phyloP scores from a whole-genome alignment of 2,329 filamentous ascomycete species.

The Aspergillus piperis region DNA sequence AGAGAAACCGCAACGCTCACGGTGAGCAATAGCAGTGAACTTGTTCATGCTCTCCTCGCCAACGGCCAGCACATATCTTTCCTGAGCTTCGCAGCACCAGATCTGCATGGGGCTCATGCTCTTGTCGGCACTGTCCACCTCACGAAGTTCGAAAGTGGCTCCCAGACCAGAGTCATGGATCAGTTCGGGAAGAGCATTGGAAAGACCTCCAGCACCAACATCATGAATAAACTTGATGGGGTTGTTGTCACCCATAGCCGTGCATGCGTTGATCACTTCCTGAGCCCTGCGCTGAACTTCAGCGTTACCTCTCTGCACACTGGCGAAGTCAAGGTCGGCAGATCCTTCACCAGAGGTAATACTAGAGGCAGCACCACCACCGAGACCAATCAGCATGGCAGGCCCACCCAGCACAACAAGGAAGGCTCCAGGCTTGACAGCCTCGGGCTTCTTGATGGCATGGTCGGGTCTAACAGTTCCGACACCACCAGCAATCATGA shows the following conservation, averaged over 20 bases:
- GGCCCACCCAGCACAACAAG: slow-evolving; percentile 92
- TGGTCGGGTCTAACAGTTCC: slow-evolving; percentile 89
- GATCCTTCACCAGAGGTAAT: slow-evolving; percentile 84
- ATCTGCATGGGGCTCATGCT: slow-evolving; percentile 96
- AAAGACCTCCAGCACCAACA: slow-evolving; percentile 88
- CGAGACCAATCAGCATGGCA: slow-evolving; percentile 95
- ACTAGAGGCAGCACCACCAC: slow-evolving; percentile 91
- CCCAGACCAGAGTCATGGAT: slow-evolving; percentile 91
- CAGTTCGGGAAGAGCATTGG: slow-evolving; percentile 81
- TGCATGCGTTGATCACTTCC: slow-evolving; percentile 96
- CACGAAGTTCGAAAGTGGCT: slow-evolving; percentile 89
- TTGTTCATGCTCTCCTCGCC: slow-evolving; percentile 75
- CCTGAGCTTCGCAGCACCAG: slow-evolving; percentile 97
- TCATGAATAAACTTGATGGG: slow-evolving; percentile 98
- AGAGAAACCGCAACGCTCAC: slow-evolving; percentile 90
- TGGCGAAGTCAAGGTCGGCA: slow-evolving; percentile 92
- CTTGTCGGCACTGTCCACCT: slow-evolving; percentile 85
- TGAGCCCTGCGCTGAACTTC: slow-evolving; percentile 95
- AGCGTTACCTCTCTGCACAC: slow-evolving; percentile 94
- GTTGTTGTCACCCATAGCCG: slow-evolving; percentile 77
- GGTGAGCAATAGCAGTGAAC: slow-evolving; percentile 67
- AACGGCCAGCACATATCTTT: slow-evolving; percentile 90
- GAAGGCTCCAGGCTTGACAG: slow-evolving; percentile 84
- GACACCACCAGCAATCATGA: slow-evolving; percentile 95
- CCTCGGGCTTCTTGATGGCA: slow-evolving; percentile 76